Conservation (phyloP, 306 rosid species). For the Erythrophleum fordii region DNA sequence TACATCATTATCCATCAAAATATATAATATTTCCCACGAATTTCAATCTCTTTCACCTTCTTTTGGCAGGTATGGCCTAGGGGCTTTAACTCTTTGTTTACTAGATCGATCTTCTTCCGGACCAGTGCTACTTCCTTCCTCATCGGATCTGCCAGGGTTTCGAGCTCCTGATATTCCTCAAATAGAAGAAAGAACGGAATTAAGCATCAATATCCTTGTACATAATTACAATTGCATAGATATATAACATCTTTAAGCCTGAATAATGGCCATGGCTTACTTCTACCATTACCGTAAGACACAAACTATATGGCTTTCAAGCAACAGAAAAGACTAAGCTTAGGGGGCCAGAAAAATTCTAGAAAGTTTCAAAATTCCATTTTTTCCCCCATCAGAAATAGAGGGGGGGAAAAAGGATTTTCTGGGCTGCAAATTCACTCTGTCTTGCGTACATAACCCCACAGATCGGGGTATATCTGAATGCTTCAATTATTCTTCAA, state of each 20-base stretch:
- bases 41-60: slow-evolving; percentile 65
- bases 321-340: not conserved
- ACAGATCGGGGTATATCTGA: slow-evolving; percentile 47
- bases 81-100: slow-evolving; percentile 97
- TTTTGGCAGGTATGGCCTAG: slow-evolving; percentile 93
- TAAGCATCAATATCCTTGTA: not conserved
- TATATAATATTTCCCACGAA: slow-evolving; percentile 1
- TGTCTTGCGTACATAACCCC: slow-evolving; percentile 8
- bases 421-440: slow-evolving; percentile 25
- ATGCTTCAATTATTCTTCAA: slow-evolving; percentile 19
- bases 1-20: not conserved
- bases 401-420: not conserved
- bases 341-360: not conserved
- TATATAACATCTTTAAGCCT: not conserved
- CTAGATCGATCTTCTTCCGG: slow-evolving; percentile 83
- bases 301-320: not conserved
- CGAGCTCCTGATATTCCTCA: slow-evolving; percentile 81
- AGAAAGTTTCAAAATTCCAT: slow-evolving; percentile 37
- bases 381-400: not conserved
- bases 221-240: slow-evolving; percentile 5
- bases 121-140: slow-evolving; percentile 90
- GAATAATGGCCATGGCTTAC: not conserved
- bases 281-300: not conserved
- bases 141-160: slow-evolving; percentile 90
- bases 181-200: slow-evolving; percentile 28